Conservation (phyloP, 768 basidiomycete species). For the Tylopilus plumbeoviolaceoides region DNA sequence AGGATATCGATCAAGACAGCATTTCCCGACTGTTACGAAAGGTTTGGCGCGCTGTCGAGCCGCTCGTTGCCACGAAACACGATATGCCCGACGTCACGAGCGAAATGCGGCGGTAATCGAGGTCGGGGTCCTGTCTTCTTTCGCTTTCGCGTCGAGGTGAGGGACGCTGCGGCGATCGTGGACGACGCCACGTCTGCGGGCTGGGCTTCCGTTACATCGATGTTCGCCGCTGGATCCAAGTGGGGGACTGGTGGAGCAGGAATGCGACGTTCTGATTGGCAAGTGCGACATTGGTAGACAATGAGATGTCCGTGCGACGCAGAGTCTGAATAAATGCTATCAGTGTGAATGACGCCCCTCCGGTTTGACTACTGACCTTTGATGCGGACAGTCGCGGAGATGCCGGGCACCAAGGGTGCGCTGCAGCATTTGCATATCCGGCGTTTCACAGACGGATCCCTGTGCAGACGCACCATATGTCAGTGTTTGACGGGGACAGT, state of each 20-base stretch:
- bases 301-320: conserved; percentile 51
- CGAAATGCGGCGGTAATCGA: conserved; percentile 58
- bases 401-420: conserved; percentile 61
- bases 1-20: neutral
- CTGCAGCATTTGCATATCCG: conserved; percentile 71
- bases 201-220: neutral
- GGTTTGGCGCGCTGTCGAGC: conserved; percentile 18
- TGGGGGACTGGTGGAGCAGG: conserved; percentile 54
- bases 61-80: conserved; percentile 62
- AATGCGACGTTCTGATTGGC: conserved; percentile 56
- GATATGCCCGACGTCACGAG: conserved; percentile 60
- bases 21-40: neutral
- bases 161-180: neutral
- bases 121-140: conserved; percentile 26
- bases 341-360: neutral
- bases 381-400: conserved; percentile 59
- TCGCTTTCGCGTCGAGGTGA: neutral
- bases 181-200: neutral
- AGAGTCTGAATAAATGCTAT: conserved; percentile 33
- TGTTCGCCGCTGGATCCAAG: neutral
- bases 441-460: conserved; percentile 83
- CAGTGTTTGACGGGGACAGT: neutral
- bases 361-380: conserved; percentile 43
- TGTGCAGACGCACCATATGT: conserved; percentile 23
- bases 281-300: conserved; percentile 55